Conservation (phyloP, 805 yeast species). For the Isabelozyma pseudorhagii region DNA sequence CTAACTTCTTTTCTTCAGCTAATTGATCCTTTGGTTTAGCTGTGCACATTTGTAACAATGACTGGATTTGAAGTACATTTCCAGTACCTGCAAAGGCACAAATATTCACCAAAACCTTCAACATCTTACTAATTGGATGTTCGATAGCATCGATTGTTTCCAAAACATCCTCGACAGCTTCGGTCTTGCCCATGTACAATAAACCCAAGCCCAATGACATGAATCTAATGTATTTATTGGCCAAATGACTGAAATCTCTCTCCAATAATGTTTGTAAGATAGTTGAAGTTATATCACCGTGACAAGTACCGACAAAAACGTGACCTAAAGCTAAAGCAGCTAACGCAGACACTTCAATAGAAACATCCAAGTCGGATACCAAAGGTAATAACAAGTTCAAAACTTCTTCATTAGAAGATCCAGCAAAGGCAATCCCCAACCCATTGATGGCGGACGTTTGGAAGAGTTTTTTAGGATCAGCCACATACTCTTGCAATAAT, state of each 20-base stretch:
- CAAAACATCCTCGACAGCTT: slow-evolving; percentile 88
- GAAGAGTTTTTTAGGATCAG: slow-evolving; percentile 57
- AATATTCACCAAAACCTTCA: slow-evolving; percentile 84
- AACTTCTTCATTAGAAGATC: slow-evolving; percentile 84
- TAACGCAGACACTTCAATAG: slow-evolving; percentile 76
- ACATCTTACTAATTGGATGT: slow-evolving; percentile 86
- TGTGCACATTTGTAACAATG: slow-evolving; percentile 83
- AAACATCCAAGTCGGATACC: slow-evolving; percentile 69
- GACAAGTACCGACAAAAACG: slow-evolving; percentile 91
- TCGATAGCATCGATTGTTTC: slow-evolving; percentile 94
- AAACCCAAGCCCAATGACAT: slow-evolving; percentile 90
- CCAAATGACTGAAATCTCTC: slow-evolving; percentile 71
- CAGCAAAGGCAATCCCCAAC: slow-evolving; percentile 92
- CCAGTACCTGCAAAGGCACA: slow-evolving; percentile 98
- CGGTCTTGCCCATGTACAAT: slow-evolving; percentile 89
- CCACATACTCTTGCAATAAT: slow-evolving; percentile 77
- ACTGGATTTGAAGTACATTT: slow-evolving; percentile 91
- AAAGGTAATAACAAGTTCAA: slow-evolving; percentile 75
- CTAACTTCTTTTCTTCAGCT: slow-evolving; percentile 59
- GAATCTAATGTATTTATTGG: slow-evolving; percentile 84
- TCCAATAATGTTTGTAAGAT: slow-evolving; percentile 88
- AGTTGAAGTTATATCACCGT: slow-evolving; percentile 91
- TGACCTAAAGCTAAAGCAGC: slow-evolving; percentile 94
- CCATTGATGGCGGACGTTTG: slow-evolving; percentile 86
- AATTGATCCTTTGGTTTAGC: slow-evolving; percentile 58